Evolutionary conservation across 1,139 yeast species (phyloP).

Genomic region (Suhomyces wounanorum): DNA sequence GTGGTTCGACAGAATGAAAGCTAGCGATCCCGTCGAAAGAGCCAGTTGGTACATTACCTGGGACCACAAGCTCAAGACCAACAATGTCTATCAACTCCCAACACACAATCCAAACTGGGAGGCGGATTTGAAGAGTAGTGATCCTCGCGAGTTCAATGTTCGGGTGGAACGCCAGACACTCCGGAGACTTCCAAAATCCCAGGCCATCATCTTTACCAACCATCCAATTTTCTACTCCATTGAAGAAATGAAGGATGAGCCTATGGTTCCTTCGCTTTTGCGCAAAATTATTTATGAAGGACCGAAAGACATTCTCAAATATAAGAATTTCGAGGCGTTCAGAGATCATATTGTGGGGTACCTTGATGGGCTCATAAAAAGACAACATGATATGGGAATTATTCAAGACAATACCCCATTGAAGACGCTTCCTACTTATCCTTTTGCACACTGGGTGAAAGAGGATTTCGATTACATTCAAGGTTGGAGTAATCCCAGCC

Average conservation of each 20-base stretch:
- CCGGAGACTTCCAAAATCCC: constrained; percentile 49
- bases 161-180: constrained; percentile 61
- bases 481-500: constrained; percentile 50
- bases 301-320: constrained; percentile 63
- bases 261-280: constrained; percentile 65
- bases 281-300: constrained; percentile 65
- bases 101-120: constrained; percentile 32
- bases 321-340: constrained; percentile 58
- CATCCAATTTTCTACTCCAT: constrained; percentile 71
- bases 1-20: constrained; percentile 65
- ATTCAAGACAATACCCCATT: constrained; percentile 59
- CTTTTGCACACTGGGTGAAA: constrained; percentile 55
- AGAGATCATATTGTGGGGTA: constrained; percentile 62
- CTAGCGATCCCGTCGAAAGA: constrained; percentile 65
- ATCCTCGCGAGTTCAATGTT: constrained; percentile 51
- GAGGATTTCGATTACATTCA: constrained; percentile 41
- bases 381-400: constrained; percentile 59
- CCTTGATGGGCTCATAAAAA: constrained; percentile 54
- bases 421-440: constrained; percentile 62
- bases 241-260: constrained; percentile 80
- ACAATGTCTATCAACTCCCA: constrained; percentile 54
- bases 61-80: constrained; percentile 62
- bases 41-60: constrained; percentile 77
- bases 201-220: constrained; percentile 57
- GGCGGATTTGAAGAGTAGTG: constrained; percentile 34